Evolutionary conservation across 495 filamentous ascomycete genomes (phyloP).

Genomic region (Xylaria bambusicola): DNA sequence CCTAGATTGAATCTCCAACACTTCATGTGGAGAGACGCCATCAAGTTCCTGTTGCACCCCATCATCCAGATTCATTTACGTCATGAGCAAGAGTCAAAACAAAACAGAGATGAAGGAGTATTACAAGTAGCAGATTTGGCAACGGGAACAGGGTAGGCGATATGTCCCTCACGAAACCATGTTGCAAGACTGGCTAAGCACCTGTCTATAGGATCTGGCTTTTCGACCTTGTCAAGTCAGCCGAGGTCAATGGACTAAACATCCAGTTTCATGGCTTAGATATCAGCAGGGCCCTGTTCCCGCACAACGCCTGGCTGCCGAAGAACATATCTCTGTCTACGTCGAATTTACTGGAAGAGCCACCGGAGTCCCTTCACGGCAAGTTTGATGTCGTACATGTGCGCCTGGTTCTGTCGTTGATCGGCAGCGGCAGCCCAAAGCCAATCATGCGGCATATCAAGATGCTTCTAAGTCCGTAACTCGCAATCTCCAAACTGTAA

Average conservation of each 20-base stretch:
- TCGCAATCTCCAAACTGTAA: not conserved
- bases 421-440: not conserved
- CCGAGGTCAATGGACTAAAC: constrained; percentile 1
- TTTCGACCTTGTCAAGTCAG: constrained; percentile 9
- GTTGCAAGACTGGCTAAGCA: not conserved
- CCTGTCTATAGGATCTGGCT: constrained; percentile 5
- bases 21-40: constrained; percentile 11
- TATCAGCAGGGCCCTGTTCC: constrained; percentile 4
- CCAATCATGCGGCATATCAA: constrained; percentile 9
- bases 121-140: constrained; percentile 4
- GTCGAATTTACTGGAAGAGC: constrained; percentile 10
- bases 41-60: constrained; percentile 9
- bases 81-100: not conserved
- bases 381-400: constrained; percentile 13
- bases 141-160: constrained; percentile 10
- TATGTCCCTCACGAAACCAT: not conserved
- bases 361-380: constrained; percentile 6
- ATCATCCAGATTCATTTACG: not conserved
- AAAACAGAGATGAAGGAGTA: not conserved
- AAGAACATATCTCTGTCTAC: constrained; percentile 4
- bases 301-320: constrained; percentile 8
- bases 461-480: constrained; percentile 10
- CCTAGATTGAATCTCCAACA: constrained; percentile 13
- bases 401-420: constrained; percentile 3
- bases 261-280: constrained; percentile 10